These are phyloP conservation scores for Fusarium sororula DNA, from an alignment of 2,329 filamentous ascomycete species.

Conservation along the genomic window DNA sequence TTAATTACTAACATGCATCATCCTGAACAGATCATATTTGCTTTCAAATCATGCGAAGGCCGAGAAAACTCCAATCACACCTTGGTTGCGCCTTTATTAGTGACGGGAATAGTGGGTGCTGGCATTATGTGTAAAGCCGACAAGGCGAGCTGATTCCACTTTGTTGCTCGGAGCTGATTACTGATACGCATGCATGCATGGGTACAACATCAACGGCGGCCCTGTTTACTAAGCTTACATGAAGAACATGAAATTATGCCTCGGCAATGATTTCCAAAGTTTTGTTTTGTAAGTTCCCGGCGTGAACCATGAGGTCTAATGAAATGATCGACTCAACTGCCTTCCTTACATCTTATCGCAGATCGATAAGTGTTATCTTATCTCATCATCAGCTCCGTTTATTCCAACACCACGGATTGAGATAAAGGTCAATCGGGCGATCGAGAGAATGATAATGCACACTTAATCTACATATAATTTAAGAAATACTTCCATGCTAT, in stretches of 20 bases:
- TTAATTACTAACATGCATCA: background rate
- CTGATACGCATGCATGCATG: background rate
- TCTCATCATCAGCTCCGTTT: background rate
- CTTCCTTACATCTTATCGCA: no score
- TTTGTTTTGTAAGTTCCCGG: no score
- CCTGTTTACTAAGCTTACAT: background rate
- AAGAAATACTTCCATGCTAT: background rate
- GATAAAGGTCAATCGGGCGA: background rate
- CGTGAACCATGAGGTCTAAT: no score
- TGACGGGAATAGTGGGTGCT: background rate
- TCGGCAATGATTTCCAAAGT: no score
- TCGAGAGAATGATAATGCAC: background rate
- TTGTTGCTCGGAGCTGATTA: background rate
- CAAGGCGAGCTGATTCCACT: background rate
- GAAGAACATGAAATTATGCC: no score
- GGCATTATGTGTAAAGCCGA: background rate
- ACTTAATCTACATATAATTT: background rate
- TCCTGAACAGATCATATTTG: background rate
- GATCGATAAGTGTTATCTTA: background rate
- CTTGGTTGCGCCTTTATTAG: background rate
- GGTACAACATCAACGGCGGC: background rate
- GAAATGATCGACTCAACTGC: no score
- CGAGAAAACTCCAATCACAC: background rate
- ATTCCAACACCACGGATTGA: background rate
- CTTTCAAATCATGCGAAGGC: background rate